Base-by-base conservation (phyloP, 495 filamentous ascomycete species). In the Penicillium silybi region DNA sequence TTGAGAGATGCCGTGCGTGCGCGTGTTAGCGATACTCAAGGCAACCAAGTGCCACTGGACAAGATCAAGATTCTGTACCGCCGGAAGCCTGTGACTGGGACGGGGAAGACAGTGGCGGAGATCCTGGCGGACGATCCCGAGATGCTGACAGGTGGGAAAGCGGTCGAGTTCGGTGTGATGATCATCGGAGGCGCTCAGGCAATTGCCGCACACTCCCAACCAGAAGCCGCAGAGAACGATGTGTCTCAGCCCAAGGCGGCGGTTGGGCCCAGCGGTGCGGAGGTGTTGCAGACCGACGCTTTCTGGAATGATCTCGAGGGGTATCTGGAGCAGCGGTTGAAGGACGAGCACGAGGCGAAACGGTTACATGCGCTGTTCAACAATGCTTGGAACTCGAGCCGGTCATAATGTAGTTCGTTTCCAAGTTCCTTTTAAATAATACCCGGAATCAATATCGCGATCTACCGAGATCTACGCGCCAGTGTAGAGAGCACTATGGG, bases 231-330 rank as follows among this genome's bases (percentile, higher is more conserved):
- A 35, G 63, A 66, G 39, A 59, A 65, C 17, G 54, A 62, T 44
- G 73, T 58, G 42, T 64, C 59, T 53, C 48, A 63, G 23, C 61
- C 68, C n/a, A 71, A 73, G 51, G 67, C 75, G 15, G 80, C 77
- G 23, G 75, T 80, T 48, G 83, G 78, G 13, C 67, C 74, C 22
- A 81, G 79, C 56, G 84, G 82, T 18, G 67, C 57, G 42, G 79
- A 77, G 19, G 77, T 87, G 35, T 59, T 97, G 54, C 61, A 76
- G 52, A 85, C 81, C 20, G 84, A 87, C 27, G 83, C 79, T 53
- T 98, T 98, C 69, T 98, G 93, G 93, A 69, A 71, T 29, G 93
- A 97, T 76, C 65, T 98, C 56, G 84, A 81, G 63, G 88, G 80
- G 13, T 98, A 85, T 63, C 66, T 98, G 67, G 68, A 81, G 58